A percentile compares a stretch with the other conserved stretches of the same genome.
phyloP scores from a whole-genome alignment of 2,329 filamentous ascomycete species.

The Talaromyces funiculosus region DNA sequence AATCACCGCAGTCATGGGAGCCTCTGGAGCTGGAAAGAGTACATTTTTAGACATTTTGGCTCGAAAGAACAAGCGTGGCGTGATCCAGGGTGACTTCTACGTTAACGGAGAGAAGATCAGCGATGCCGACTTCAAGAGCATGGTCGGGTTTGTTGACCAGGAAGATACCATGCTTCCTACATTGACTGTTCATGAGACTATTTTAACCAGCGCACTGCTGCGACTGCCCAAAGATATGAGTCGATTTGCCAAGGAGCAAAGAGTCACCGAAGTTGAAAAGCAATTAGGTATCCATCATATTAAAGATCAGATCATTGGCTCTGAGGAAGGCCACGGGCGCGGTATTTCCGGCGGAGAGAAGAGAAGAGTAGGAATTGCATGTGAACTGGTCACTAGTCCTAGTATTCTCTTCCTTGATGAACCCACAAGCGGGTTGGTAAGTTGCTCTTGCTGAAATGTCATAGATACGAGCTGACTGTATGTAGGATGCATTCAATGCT shows the following conservation, averaged over 20 bases:
- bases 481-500: conserved; percentile 81
- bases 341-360: conserved; percentile 98
- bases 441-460: background rate
- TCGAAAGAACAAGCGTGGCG: conserved; percentile 90
- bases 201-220: conserved; percentile 85
- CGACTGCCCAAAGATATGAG: conserved; percentile 92
- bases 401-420: conserved; percentile 97
- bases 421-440: conserved; percentile 77
- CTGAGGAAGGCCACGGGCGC: conserved; percentile 86
- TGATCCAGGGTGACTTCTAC: conserved; percentile 72
- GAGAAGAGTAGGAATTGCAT: conserved; percentile 90
- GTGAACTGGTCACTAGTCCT: conserved; percentile 93
- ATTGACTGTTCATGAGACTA: conserved; percentile 95
- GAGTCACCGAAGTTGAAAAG: conserved; percentile 87
- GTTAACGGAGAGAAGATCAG: conserved; percentile 88
- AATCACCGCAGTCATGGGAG: conserved; percentile 95
- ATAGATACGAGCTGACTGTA: conserved; percentile 13
- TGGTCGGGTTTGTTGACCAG: conserved; percentile 96
- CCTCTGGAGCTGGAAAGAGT: conserved; percentile 94
- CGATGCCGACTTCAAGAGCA: conserved; percentile 79
- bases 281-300: conserved; percentile 94
- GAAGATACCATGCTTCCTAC: conserved; percentile 96
- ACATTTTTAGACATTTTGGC: conserved; percentile 95
- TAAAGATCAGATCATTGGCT: conserved; percentile 89
- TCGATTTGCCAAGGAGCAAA: conserved; percentile 77